A percentile compares a stretch with the other conserved stretches of the same genome.
These are phyloP conservation scores for Mucor racemosus DNA, from an alignment of 371 early-diverging fungal genomes.

Conservation along the genomic window DNA sequence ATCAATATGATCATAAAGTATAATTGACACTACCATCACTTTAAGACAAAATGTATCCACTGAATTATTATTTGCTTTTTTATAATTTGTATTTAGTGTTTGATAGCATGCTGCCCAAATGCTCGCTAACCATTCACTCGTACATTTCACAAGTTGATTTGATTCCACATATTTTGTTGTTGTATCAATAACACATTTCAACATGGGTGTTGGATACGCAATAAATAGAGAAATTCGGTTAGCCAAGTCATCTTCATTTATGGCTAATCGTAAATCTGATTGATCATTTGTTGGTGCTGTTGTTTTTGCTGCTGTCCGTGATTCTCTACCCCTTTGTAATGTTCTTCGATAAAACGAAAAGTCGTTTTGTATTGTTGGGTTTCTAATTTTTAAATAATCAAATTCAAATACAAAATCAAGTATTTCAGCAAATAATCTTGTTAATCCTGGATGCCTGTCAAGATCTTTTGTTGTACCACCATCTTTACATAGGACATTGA, in stretches of 20 bases:
- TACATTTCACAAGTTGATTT: constrained; percentile 49
- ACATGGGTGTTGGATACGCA: constrained; percentile 94
- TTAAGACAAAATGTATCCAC: constrained; percentile 64
- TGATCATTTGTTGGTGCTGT: constrained; percentile 14
- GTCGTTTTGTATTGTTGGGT: constrained; percentile 94
- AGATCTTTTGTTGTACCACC: constrained; percentile 60
- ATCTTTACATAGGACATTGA: constrained; percentile 75
- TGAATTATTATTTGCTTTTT: constrained; percentile 36
- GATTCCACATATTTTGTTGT: constrained; percentile 61
- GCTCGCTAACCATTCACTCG: constrained; percentile 69
- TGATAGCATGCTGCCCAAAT: constrained; percentile 75
- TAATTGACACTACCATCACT: constrained; percentile 87
- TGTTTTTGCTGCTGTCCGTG: neutral
- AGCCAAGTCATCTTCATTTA: constrained; percentile 86
- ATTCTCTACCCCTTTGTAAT: constrained; percentile 69
- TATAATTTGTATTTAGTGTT: constrained; percentile 56
- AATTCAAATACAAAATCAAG: constrained; percentile 90
- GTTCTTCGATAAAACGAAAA: constrained; percentile 95
- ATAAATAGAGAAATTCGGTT: constrained; percentile 94
- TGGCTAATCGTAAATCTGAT: constrained; percentile 58
- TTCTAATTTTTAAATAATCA: constrained; percentile 91
- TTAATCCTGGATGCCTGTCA: constrained; percentile 79
- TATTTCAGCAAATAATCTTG: constrained; percentile 80
- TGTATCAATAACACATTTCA: constrained; percentile 85
- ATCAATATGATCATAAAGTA: constrained; percentile 91